Percentiles rank a stretch among this genome's conserved stretches.
phyloP scores from a whole-genome alignment of 495 filamentous ascomycete species.

The Amniculicola lignicola region DNA sequence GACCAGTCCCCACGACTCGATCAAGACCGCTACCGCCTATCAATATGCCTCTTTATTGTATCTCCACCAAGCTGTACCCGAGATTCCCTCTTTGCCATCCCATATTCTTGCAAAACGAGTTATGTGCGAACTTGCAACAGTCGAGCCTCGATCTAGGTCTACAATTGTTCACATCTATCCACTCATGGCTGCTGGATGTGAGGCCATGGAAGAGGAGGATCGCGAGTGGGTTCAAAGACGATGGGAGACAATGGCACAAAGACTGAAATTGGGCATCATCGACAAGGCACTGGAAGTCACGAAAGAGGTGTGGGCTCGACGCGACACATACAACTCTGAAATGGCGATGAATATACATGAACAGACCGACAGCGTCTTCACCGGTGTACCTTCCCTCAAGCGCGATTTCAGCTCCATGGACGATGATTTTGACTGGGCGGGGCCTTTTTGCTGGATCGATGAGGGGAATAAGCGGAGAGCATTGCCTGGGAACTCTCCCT shows the following conservation, averaged over 20 bases:
- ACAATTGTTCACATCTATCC: slow-evolving; percentile 78
- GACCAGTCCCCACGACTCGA: slow-evolving; percentile 60
- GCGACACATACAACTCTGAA: slow-evolving; percentile 43
- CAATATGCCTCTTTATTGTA: slow-evolving; percentile 72
- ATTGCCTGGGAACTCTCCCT: not conserved
- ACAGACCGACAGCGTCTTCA: not conserved
- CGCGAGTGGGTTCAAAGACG: slow-evolving; percentile 66
- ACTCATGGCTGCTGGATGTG: slow-evolving; percentile 68
- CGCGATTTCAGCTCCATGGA: slow-evolving; percentile 16
- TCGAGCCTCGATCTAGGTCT: slow-evolving; percentile 60
- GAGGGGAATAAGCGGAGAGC: slow-evolving; percentile 15
- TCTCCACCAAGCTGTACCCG: slow-evolving; percentile 74
- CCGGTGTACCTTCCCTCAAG: slow-evolving; percentile 4
- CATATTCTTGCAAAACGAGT: slow-evolving; percentile 62
- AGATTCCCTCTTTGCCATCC: slow-evolving; percentile 60
- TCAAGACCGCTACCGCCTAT: slow-evolving; percentile 74
- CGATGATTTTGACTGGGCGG: slow-evolving; percentile 11
- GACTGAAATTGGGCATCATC: slow-evolving; percentile 70
- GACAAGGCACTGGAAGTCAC: slow-evolving; percentile 60
- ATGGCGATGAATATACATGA: not conserved
- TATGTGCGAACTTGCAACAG: slow-evolving; percentile 59
- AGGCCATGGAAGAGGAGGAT: slow-evolving; percentile 59
- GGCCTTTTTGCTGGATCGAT: slow-evolving; percentile 13
- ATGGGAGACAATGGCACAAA: slow-evolving; percentile 60
- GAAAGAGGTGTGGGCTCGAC: slow-evolving; percentile 54